These are phyloP conservation scores for Fusarium penzigii DNA, from an alignment of 2,329 filamentous ascomycete genomes.

Conservation along the genomic window DNA sequence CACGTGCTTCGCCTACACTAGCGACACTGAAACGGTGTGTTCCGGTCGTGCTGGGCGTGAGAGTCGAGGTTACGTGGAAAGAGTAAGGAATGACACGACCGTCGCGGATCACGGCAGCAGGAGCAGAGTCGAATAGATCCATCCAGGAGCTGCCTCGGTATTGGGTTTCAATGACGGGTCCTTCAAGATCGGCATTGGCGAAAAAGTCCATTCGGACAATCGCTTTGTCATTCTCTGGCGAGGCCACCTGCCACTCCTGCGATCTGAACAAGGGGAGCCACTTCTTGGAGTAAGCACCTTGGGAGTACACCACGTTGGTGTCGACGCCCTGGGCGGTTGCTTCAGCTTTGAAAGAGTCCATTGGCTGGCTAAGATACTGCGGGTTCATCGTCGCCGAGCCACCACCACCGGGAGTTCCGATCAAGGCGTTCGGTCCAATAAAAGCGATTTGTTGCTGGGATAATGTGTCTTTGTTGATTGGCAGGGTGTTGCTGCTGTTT, in stretches of 20 bases:
- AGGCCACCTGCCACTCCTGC: too few relatives aligned
- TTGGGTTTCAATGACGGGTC: constrained; percentile 3
- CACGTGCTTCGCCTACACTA: constrained; percentile 3
- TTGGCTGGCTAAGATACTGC: constrained; percentile 6
- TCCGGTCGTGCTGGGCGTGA: constrained; percentile 1
- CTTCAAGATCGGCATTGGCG: constrained; percentile 1
- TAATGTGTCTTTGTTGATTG: constrained; percentile 2
- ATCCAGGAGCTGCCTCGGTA: constrained; percentile 4
- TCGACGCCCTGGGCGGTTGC: neutral
- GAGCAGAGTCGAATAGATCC: constrained; percentile 6
- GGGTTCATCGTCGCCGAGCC: constrained; percentile 11
- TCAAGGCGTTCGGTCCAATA: constrained; percentile 21
- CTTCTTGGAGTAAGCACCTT: constrained; percentile 2
- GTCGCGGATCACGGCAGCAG: neutral
- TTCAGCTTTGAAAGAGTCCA: constrained; percentile 6
- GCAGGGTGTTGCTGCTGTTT: constrained; percentile 6
- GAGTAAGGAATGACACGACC: constrained; percentile 6
- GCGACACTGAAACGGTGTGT: constrained; percentile 3
- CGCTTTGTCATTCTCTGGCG: neutral
- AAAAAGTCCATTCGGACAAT: constrained; percentile 6
- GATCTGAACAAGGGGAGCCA: constrained; percentile 10
- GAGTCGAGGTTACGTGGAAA: neutral
- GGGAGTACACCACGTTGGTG: neutral
- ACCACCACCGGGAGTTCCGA: constrained; percentile 5
- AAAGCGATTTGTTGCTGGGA: constrained; percentile 20